phyloP scores from a whole-genome alignment of 1,284 basidiomycete genomes.

The Lentinus polychrous region DNA sequence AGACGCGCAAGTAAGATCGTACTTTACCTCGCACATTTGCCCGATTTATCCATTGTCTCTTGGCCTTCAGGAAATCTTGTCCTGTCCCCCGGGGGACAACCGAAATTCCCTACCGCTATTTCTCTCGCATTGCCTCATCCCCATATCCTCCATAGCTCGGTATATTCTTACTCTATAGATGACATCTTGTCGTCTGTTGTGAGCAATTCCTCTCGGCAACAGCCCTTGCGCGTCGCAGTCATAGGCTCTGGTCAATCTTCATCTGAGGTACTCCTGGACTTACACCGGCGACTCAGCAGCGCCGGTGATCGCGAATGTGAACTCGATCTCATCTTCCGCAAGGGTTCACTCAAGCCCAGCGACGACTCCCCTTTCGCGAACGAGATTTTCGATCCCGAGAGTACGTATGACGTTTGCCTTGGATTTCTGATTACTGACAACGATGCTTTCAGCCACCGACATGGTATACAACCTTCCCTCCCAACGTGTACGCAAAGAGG shows the following conservation, averaged over 20 bases:
- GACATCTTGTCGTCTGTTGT: slow-evolving; percentile 28
- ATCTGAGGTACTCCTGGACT: slow-evolving; percentile 46
- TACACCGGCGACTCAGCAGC: slow-evolving; percentile 34
- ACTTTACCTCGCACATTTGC: slow-evolving; percentile 6
- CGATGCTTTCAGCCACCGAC: slow-evolving; percentile 30
- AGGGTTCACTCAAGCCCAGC: slow-evolving; percentile 46
- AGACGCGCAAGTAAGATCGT: slow-evolving; percentile 33
- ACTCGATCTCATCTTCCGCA: slow-evolving; percentile 49
- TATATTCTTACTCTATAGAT: slow-evolving; percentile 34
- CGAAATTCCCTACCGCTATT: slow-evolving; percentile 36
- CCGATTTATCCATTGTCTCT: slow-evolving; percentile 10
- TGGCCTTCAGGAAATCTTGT: slow-evolving; percentile 36
- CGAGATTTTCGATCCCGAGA: slow-evolving; percentile 50
- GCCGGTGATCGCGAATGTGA: slow-evolving; percentile 25
- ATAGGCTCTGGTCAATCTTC: slow-evolving; percentile 51
- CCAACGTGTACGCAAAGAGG: slow-evolving; percentile 28
- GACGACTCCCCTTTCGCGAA: slow-evolving; percentile 55
- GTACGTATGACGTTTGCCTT: slow-evolving; percentile 24
- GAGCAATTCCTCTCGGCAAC: slow-evolving; percentile 9
- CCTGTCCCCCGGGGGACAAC: slow-evolving; percentile 46
- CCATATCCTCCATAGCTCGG: slow-evolving; percentile 38
- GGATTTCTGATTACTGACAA: slow-evolving; percentile 5
- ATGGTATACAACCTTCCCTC: slow-evolving; percentile 33
- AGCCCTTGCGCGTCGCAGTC: slow-evolving; percentile 41
- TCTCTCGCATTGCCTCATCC: slow-evolving; percentile 27